Evolutionary conservation across 2,329 filamentous ascomycete species (phyloP), one percentile per base, ranked within the genome.

Genomic region (Aspergillus floridensis): DNA sequence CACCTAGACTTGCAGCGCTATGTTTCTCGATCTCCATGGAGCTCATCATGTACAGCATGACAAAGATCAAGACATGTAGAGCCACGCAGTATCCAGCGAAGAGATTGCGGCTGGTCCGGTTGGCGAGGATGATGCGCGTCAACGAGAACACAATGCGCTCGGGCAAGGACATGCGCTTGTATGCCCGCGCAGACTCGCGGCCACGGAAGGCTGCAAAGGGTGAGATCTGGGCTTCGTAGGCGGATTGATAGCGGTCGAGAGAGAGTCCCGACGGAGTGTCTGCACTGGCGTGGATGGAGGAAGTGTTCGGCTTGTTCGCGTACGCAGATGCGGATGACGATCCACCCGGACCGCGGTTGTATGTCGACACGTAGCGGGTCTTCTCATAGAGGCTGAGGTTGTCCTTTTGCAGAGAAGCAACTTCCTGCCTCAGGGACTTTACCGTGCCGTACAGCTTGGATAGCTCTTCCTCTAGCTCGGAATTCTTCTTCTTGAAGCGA

Each of bases 331-430:
- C 86, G 5, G 85, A 85, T 11, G 87, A 85, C 1, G 79, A 77
- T 21, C 84, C 83, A 5, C 83, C 82, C 14, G 83, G 84, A 49
- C 84, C 84, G 56, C 93, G 87, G 74, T 88, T 96, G 80, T 97
- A 99, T 2, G 91, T 93, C 6, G 92, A 96, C 24, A 98, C 88
- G 73, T 99, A 99, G 66, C 95, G 87, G 19, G 93, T 96, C 83
- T 98, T 99, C 76, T 99, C 95, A 75, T 99, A 99, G 7, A 99
- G 83, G 68, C 90, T 92, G 38, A 99, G 82, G 72, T 99, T 99
- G 76, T 99, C 95, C 74, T 93, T 96, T 72, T 99, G 96, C 46
- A 99, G 81, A 1, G 92, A 91, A 5, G 92, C 89, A 61, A 98
- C 87, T 74, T 99, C 95, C 68, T 96, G 91, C 48, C 95, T 87